Evolutionary conservation across 148 eudicot species (phyloP).

Genomic region (Camellia sinensis): DNA sequence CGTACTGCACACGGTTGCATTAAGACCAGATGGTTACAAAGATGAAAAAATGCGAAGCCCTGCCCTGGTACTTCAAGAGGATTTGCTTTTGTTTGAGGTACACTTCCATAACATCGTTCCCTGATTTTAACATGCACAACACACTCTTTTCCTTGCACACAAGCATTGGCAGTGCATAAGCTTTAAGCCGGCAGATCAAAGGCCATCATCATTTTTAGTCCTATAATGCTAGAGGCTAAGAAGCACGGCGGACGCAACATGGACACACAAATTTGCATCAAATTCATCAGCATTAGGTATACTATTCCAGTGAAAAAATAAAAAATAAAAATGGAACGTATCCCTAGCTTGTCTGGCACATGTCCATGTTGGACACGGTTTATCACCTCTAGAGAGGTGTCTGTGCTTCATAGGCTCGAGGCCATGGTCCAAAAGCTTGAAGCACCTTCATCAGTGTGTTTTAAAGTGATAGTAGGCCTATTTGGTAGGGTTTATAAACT

Average conservation of each 20-base stretch:
- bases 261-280: too few relatives aligned
- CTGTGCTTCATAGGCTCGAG: not conserved
- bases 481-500: too few relatives aligned
- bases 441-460: not conserved
- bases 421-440: not conserved
- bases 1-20: slow-evolving; percentile 1
- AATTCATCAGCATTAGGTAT: too few relatives aligned
- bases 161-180: not conserved
- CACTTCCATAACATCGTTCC: not conserved
- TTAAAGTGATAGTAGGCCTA: not conserved
- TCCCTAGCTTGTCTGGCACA: too few relatives aligned
- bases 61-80: not conserved
- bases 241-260: too few relatives aligned
- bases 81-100: slow-evolving; percentile 6
- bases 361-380: too few relatives aligned
- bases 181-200: not conserved
- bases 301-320: too few relatives aligned
- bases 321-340: too few relatives aligned
- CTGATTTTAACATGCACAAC: not conserved
- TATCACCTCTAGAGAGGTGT: too few relatives aligned
- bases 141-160: not conserved
- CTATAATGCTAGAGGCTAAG: not conserved
- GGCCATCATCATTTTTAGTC: not conserved
- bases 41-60: not conserved
- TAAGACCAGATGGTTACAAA: not conserved